Evolutionary conservation across 1,139 yeast species (phyloP), one percentile per base, ranked within the genome.

Genomic region (Zygoascus sp.): DNA sequence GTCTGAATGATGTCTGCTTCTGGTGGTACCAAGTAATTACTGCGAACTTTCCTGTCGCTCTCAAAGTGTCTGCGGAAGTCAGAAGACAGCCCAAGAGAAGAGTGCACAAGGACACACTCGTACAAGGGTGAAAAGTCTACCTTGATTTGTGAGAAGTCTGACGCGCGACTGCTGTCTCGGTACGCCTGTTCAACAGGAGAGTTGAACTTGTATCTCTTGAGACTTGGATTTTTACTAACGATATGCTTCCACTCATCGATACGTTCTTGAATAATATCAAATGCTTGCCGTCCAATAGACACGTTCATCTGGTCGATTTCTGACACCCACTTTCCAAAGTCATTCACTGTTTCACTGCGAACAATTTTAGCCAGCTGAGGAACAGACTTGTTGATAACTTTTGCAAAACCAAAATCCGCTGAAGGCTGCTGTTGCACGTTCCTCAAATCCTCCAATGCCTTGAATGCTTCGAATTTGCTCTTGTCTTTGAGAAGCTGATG

Each of bases 391-490:
- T 84, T 57, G 38, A 72, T 63, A 45, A 67, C 56, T 45, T 77
- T 76, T 10, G 95, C 80, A 63, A 92, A 88, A 35, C 84, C 84
- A 60, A 85, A 86, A 49, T 79, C 79, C 46, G 83, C 81, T 19
- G 83, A 82, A 50, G 84, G 80, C 51, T 76, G 78, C 44, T 85
- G 69, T 56, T 85, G 89, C 38, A 84, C 72, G 49, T 76, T 78
- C 52, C 76, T 76, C 55, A 92, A 70, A 58, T 83, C 94, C 52
- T 88, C 92, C 48, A 89, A 70, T 54, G 86, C 78, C 61, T 88
- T 88, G 56, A 92, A 76, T 0, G 97, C 97, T 52, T 85, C 85
- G 65, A 88, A 92, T 58, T 87, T 86, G 55, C 83, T 83, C 57
- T 81, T 79, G 53, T 77, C 79, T 52, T 80, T 78, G 53, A 89